A percentile compares a stretch with the other conserved stretches of the same genome.
These are phyloP conservation scores for Pseudogymnoascus verrucosus DNA, from an alignment of 2,329 filamentous ascomycete genomes.

Conservation along the genomic window DNA sequence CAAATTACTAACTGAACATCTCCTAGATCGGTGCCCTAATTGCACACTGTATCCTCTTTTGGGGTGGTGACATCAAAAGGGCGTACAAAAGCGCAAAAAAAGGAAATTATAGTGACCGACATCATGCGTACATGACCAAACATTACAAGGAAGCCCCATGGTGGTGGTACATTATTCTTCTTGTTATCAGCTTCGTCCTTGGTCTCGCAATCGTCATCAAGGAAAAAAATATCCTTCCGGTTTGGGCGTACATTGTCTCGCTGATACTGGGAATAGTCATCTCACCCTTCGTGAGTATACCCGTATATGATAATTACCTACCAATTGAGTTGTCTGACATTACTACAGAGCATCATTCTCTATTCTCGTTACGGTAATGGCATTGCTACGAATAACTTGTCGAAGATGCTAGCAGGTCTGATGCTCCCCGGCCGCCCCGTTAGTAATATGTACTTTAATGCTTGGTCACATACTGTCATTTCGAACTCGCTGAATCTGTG, in stretches of 20 bases:
- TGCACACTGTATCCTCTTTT: conserved; percentile 45
- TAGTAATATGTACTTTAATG: conserved; percentile 41
- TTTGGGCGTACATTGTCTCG: conserved; percentile 37
- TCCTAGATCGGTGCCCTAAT: conserved; percentile 47
- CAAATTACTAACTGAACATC: conserved; percentile 6
- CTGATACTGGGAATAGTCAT: conserved; percentile 33
- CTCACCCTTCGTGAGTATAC: conserved; percentile 38
- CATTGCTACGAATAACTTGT: conserved; percentile 50
- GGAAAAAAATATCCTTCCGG: conserved; percentile 30
- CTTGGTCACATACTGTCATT: conserved; percentile 52
- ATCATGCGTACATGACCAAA: conserved; percentile 39
- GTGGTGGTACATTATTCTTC: conserved; percentile 35
- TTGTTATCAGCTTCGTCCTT: conserved; percentile 29
- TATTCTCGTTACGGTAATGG: conserved; percentile 48
- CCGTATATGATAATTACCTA: neutral
- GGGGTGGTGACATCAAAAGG: conserved; percentile 42
- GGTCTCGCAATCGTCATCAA: conserved; percentile 34
- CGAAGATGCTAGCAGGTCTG: conserved; percentile 43
- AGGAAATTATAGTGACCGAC: conserved; percentile 40
- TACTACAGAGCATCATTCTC: conserved; percentile 39
- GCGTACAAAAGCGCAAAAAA: conserved; percentile 40
- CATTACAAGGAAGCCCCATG: conserved; percentile 37
- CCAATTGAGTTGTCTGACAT: conserved; percentile 13
- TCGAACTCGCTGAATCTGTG: conserved; percentile 40
- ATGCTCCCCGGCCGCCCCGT: conserved; percentile 34